Evolutionary conservation across 768 basidiomycete genomes (phyloP).

Genomic region (Bullera alba): DNA sequence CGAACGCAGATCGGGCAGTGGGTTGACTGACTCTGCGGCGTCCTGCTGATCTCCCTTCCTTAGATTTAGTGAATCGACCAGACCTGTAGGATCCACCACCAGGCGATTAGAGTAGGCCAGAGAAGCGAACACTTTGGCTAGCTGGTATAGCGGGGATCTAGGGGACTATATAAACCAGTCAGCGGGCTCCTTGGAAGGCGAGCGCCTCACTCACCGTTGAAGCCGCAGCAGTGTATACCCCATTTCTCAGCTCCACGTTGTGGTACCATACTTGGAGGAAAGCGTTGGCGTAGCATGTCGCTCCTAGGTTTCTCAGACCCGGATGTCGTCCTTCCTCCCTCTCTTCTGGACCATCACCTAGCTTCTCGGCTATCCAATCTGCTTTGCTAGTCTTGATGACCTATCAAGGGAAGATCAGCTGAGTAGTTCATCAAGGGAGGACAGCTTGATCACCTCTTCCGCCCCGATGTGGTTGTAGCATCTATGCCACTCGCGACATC

Average conservation of each 20-base stretch:
- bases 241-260: conserved; percentile 69
- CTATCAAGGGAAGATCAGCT: background rate
- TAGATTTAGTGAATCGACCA: conserved; percentile 77
- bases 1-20: too few relatives aligned
- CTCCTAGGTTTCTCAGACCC: conserved; percentile 65
- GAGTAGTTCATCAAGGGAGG: too few relatives aligned
- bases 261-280: conserved; percentile 95
- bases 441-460: conserved; percentile 58
- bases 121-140: conserved; percentile 60
- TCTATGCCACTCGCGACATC: conserved; percentile 71
- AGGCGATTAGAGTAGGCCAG: conserved; percentile 65
- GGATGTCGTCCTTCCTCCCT: conserved; percentile 27
- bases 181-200: conserved; percentile 57
- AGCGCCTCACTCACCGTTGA: conserved; percentile 65
- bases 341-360: conserved; percentile 33
- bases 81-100: conserved; percentile 73
- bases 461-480: conserved; percentile 86
- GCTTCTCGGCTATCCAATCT: conserved; percentile 50
- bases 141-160: conserved; percentile 43
- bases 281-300: conserved; percentile 94
- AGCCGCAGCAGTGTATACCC: conserved; percentile 68
- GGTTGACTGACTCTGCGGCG: conserved; percentile 80
- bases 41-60: conserved; percentile 86
- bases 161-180: background rate
- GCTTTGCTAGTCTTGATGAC: conserved; percentile 13